A percentile compares a stretch with the other conserved stretches of the same genome.
Evolutionary conservation across 148 eudicot genomes (phyloP).

Genomic region (Tetragonia tetragonoides): DNA sequence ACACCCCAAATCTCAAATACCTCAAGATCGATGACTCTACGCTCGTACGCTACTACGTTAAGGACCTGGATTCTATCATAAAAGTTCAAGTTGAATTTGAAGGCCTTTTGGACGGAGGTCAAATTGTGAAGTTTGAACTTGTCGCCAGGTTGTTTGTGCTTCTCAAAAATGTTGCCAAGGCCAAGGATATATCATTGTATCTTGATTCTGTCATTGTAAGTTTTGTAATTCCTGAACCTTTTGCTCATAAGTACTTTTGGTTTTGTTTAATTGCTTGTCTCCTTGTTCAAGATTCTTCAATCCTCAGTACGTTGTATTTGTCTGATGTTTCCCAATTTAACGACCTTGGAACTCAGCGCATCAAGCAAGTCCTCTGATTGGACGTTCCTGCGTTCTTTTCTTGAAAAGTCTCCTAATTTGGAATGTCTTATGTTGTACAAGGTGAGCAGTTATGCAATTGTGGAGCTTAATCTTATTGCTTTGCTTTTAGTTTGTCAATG

Average conservation of each 20-base stretch:
- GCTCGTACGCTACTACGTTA: neutral
- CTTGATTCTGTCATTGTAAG: neutral
- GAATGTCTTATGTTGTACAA: neutral
- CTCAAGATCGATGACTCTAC: neutral
- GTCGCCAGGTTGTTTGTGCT: neutral
- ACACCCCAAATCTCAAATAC: neutral
- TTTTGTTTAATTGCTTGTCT: too few relatives aligned
- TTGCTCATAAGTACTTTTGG: too few relatives aligned
- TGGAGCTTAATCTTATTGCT: too few relatives aligned
- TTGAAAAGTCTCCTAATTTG: neutral
- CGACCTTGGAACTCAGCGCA: too few relatives aligned
- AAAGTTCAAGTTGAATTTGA: neutral
- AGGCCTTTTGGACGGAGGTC: too few relatives aligned
- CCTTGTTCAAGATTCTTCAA: too few relatives aligned
- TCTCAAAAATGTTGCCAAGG: neutral
- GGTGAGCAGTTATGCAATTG: neutral
- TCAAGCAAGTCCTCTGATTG: too few relatives aligned
- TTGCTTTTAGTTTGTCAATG: too few relatives aligned
- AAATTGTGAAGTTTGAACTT: neutral
- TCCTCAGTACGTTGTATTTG: too few relatives aligned
- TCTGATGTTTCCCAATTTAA: too few relatives aligned
- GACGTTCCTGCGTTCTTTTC: neutral
- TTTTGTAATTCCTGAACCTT: neutral
- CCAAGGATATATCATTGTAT: neutral
- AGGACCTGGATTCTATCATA: neutral